Evolutionary conservation across 495 filamentous ascomycete species (phyloP), one percentile per base, ranked within the genome.

Genomic region (Aspergillus biplanus): DNA sequence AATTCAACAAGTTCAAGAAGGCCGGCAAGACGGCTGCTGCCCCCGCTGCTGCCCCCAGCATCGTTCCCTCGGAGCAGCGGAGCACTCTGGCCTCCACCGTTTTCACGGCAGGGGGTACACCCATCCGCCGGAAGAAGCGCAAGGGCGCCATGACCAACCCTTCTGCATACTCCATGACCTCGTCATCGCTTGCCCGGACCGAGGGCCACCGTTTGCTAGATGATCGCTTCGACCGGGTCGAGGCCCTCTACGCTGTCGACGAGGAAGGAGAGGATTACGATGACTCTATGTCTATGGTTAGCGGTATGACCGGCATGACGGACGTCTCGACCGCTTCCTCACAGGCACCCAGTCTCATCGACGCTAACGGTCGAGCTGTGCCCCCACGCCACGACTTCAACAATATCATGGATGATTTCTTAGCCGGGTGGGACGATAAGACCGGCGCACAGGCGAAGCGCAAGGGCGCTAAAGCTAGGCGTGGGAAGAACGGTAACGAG

Each of bases 111-210:
- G 80, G 80, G 0, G 91, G 89, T 21, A 90, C 89, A 0, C 92
- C 91, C 6, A 89, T 84, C 46, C 86, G 91, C 2, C 80, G 82
- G 37, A 98, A 97, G 86, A 96, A 94, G 85, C 85, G 92, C 63
- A 95, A 93, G 75, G 92, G 92, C 50, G 93, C 95, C 18, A 73
- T 95, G 73, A 97, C 95, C 21, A 91, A 90, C 68, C 91, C 90
- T 1, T 94, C 94, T 6, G 84, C 85, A 15, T 98, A 97, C 78
- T 97, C 92, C n/a, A 99, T 98, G 96, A 93, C 90, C 0, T 96
- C 91, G 6, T 97, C 95, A 0, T 89, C 93, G 0, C 80, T 98
- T 7, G 86, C 89, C 21, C 86, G 96, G 47, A 98, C 94, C 2
- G 95, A 97, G 64, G 92, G 92, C n/a, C 83, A 93, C 42, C 87